phyloP scores from a whole-genome alignment of 192 early-diverging fungal genomes.

The Backusella macrospora region DNA sequence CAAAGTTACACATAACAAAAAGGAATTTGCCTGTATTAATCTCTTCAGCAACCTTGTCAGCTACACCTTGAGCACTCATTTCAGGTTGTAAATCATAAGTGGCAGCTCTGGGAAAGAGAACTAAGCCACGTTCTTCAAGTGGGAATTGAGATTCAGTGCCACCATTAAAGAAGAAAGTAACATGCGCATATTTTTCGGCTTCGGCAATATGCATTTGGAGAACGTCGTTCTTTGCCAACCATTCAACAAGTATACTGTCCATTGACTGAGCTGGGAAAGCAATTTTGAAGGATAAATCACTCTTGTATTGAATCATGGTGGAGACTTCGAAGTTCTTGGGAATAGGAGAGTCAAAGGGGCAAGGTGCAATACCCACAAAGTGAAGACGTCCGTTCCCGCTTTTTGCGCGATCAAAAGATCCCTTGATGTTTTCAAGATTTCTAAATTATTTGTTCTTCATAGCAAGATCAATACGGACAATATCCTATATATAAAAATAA shows the following conservation, averaged over 20 bases:
- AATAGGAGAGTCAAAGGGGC: conserved; percentile 80
- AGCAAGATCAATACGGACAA: conserved; percentile 95
- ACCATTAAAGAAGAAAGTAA: conserved; percentile 99
- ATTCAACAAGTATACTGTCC: conserved; percentile 97
- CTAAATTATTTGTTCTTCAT: conserved; percentile 86
- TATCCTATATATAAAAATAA: conserved; percentile 67
- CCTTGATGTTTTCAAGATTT: conserved; percentile 70
- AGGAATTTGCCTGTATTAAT: conserved; percentile 79
- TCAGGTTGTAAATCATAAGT: conserved; percentile 97
- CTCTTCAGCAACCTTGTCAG: conserved; percentile 86
- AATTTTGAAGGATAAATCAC: conserved; percentile 90
- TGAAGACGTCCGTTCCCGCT: conserved; percentile 86
- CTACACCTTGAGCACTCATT: conserved; percentile 92
- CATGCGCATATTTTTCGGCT: conserved; percentile 99
- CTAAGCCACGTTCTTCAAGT: conserved; percentile 86
- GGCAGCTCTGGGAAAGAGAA: conserved; percentile 93
- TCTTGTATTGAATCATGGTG: conserved; percentile 98
- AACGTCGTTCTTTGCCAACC: conserved; percentile 84
- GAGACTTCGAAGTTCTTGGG: conserved; percentile 85
- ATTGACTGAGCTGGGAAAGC: conserved; percentile 97
- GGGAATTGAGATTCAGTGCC: conserved; percentile 93
- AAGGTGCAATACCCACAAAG: conserved; percentile 84
- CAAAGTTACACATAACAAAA: conserved; percentile 99
- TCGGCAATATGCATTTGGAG: conserved; percentile 97
- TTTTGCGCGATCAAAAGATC: conserved; percentile 86